Base-by-base conservation (phyloP, 2,329 filamentous ascomycete genomes). In the Penicillium vulpinum region DNA sequence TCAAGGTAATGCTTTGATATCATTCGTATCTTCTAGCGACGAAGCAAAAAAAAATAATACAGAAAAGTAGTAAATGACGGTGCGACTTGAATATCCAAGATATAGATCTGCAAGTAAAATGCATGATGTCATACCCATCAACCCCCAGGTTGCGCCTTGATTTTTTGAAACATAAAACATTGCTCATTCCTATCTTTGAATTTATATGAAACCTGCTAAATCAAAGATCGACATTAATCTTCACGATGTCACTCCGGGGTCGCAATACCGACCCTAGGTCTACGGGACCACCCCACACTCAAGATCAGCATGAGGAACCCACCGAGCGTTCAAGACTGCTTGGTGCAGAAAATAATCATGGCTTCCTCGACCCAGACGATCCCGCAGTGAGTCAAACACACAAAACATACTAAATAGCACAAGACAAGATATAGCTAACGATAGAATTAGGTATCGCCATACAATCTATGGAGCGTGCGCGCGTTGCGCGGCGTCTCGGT, bases 381-480 rank as follows among this genome's bases (percentile, higher is more conserved):
- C 64, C 64, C 8, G 64, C 64, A 18, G 64, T 66, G 48, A 50
- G 62, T 56, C 9, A 11, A 35, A 41, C 24, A 29, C 18, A 18
- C 11, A 6, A 18, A 9, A 31, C 13, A 31, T 28, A 22, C 4
- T 4, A 15, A 11, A 15, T 6, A n/a, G 2, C 21, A 43, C 2
- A 31, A 13, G 13, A 45, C 15, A 24, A 18, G 11, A 6, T 5
- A 16, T 15, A 36, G 22, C 40, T 54, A 56, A 58, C 21, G 18
- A 8, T 11, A 24, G 18, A 26, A 15, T 13, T 33, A 80, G 78
- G 87, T 90, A 24, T 90, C 91, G 3, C 94, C 94, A 0, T 97
- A 97, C 78, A 99, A 99, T 67, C 84, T 97, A 36, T 96, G 92
- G 88, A 91, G 86, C 57, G 89, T 99, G 48, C 88, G 94, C 18